Percentiles rank a stretch among this genome's conserved stretches.
Evolutionary conservation across 176 grass and related monocot genomes (phyloP).

Genomic region (Coix lacrymajobi): DNA sequence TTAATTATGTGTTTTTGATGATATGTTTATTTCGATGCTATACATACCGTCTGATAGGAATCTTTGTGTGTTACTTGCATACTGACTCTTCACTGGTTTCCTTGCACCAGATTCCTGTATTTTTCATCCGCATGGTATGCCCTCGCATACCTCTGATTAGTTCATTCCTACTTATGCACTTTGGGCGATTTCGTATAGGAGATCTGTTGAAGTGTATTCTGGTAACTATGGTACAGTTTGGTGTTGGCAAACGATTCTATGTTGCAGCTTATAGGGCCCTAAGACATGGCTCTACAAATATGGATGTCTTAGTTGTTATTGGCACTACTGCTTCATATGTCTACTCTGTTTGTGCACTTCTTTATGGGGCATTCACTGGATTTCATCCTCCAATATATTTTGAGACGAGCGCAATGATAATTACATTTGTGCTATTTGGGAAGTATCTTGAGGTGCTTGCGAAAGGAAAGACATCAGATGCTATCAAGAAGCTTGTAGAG

Average conservation of each 20-base stretch:
- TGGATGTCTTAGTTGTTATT: conserved; percentile 82
- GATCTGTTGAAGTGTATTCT: conserved; percentile 79
- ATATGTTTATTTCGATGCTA: not conserved
- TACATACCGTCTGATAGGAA: conserved; percentile 5
- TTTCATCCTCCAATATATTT: conserved; percentile 68
- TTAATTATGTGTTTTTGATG: not conserved
- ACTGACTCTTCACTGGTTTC: conserved; percentile 35
- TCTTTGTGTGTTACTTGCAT: conserved; percentile 24
- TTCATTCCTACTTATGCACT: conserved; percentile 71
- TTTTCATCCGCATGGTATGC: conserved; percentile 84
- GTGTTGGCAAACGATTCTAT: conserved; percentile 81
- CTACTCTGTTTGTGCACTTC: conserved; percentile 71
- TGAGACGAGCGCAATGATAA: conserved; percentile 89
- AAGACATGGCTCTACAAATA: conserved; percentile 75
- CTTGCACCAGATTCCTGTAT: conserved; percentile 77
- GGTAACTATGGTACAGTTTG: conserved; percentile 81
- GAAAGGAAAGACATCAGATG: conserved; percentile 82
- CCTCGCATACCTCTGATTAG: conserved; percentile 57
- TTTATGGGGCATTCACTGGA: conserved; percentile 59
- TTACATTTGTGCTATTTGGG: conserved; percentile 81
- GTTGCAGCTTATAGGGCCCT: conserved; percentile 72
- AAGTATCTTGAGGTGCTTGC: conserved; percentile 81
- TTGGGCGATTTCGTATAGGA: conserved; percentile 59
- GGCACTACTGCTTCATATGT: conserved; percentile 75
- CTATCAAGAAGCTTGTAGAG: conserved; percentile 84